phyloP scores from a whole-genome alignment of 2,329 filamentous ascomycete genomes.

The Emmonsiellopsis sp. region DNA sequence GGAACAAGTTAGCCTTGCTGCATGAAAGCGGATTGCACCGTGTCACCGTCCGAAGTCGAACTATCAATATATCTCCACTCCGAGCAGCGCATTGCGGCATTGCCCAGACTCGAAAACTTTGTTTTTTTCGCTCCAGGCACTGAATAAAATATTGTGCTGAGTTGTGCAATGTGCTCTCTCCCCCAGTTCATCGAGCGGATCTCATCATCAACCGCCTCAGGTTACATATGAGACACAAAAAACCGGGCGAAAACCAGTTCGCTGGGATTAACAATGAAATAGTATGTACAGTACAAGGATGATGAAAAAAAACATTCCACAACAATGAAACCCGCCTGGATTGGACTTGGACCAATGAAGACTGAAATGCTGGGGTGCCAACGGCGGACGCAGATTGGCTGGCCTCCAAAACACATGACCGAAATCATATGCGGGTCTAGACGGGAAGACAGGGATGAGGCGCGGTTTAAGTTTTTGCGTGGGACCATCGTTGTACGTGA shows the following conservation, averaged over 20 bases:
- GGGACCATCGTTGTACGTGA: not conserved
- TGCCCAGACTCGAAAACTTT: too few relatives aligned
- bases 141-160: too few relatives aligned
- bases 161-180: too few relatives aligned
- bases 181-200: too few relatives aligned
- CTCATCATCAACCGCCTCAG: too few relatives aligned
- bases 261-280: too few relatives aligned
- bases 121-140: too few relatives aligned
- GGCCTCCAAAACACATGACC: constrained; percentile 12
- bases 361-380: not conserved
- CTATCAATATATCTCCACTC: not conserved
- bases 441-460: constrained; percentile 13
- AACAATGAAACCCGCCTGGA: constrained; percentile 5
- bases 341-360: constrained; percentile 4
- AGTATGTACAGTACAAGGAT: not conserved
- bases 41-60: not conserved
- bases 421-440: constrained; percentile 14
- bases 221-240: too few relatives aligned
- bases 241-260: too few relatives aligned
- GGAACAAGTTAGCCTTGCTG: not conserved
- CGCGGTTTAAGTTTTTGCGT: not conserved
- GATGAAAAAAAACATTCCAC: not conserved
- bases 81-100: too few relatives aligned
- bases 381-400: constrained; percentile 5
- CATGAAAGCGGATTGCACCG: not conserved